phyloP scores from a whole-genome alignment of 305 asterid genomes.

The Rubia peregrina region DNA sequence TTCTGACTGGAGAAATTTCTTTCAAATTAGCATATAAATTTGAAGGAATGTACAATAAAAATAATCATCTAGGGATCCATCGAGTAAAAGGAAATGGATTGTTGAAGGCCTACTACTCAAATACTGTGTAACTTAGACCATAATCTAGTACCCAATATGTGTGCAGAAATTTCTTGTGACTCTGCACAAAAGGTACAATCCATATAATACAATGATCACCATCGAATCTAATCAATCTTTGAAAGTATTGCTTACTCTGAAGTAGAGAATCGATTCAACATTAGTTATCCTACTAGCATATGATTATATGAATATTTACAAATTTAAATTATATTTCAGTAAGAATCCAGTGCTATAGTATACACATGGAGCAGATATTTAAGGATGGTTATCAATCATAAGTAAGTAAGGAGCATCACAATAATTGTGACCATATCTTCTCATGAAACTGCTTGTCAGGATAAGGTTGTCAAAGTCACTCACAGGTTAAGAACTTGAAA shows the following conservation, averaged over 20 bases:
- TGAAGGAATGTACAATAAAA: not conserved
- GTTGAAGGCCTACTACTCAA: not conserved
- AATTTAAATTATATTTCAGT: not conserved
- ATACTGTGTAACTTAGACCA: constrained; percentile 2
- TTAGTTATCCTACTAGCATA: not conserved
- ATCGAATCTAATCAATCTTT: not conserved
- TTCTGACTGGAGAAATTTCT: not conserved
- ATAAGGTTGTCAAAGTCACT: no score
- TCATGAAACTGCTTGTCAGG: not conserved
- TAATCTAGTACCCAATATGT: not conserved
- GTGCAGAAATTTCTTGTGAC: not conserved
- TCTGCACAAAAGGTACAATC: not conserved
- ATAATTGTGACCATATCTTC: not conserved
- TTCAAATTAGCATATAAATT: not conserved
- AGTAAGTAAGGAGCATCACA: not conserved
- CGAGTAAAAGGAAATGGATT: not conserved
- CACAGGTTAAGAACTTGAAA: no score
- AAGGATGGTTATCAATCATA: not conserved
- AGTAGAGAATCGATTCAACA: no score
- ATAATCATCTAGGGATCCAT: not conserved
- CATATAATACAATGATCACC: not conserved
- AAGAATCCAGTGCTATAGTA: not conserved
- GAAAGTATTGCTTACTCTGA: no score
- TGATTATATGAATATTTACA: not conserved
- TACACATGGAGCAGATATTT: not conserved